Evolutionary conservation across 2,329 filamentous ascomycete genomes (phyloP), one percentile per base, ranked within the genome.

Genomic region (Ilyonectria mors-panacis): DNA sequence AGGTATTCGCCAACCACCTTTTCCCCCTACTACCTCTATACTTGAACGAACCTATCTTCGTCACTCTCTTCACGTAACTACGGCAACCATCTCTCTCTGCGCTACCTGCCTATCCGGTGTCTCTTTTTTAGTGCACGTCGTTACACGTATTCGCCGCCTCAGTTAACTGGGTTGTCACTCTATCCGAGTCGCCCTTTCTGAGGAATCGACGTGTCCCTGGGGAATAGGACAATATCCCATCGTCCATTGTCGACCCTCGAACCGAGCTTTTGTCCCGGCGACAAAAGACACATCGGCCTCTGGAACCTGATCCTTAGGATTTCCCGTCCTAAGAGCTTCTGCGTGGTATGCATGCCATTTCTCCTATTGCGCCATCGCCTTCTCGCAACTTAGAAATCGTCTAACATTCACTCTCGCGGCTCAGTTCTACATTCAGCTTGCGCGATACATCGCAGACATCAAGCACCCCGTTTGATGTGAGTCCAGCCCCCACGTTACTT

Each of bases 1-100:
- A 21, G 19, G 23, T 21, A 39, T 23, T 33, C 51, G 28, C 53
- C 47, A 48, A 26, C 45, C 61, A 59, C 47, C 54, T 19, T 54
- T 47, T 51, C 44, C 13, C 19, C 19, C 21, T 39, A 33, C 61
- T 19, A n/a, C n/a, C n/a, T n/a, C n/a, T n/a, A 6, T 8, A 2
- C 19, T 45, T 35, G 30, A 26, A 21, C 45, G 39, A 17, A 44
- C 48, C n/a, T 23, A 35, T 1, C 12, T 19, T 37, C 30, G 50
- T 53, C 33, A n/a, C 50, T 35, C 50, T 53, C 28, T 53, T 42
- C 33, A 35, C 50, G 50, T 53, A 21, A 35, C 50, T 35, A 53
- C 50, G 10, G 50, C 50, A 53, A 53, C 37, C 42, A 35, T 63
- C n/a, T 48, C 37, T 28, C 23, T 39, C 6, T 7, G 15, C 28